phyloP scores from a whole-genome alignment of 140 eudicot genomes.

The Stevia rebaudiana region DNA sequence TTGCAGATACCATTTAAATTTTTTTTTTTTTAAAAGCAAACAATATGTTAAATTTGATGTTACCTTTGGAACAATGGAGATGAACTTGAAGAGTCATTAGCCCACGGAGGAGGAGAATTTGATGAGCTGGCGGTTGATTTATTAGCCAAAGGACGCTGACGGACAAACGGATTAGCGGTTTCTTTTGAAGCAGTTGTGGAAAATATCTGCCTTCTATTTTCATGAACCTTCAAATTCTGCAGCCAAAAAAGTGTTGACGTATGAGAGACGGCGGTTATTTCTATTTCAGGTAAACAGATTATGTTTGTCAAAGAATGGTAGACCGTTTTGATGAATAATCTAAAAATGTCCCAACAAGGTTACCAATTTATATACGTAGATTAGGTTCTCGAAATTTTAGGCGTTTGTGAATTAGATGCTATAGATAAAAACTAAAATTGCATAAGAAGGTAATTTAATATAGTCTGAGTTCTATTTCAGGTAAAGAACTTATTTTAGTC shows the following conservation, averaged over 20 bases:
- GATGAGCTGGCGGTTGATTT: slow-evolving; percentile 47
- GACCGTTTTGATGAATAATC: not conserved
- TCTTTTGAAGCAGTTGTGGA: slow-evolving; percentile 69
- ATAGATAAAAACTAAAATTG: not conserved
- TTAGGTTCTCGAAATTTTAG: no score
- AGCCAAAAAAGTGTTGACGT: slow-evolving; percentile 12
- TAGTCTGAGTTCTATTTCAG: not conserved
- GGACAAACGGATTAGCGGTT: slow-evolving; percentile 69
- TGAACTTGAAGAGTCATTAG: slow-evolving; percentile 53
- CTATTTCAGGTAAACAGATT: not conserved
- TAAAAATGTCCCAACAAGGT: not conserved
- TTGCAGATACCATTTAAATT: not conserved
- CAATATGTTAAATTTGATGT: not conserved
- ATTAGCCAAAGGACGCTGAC: slow-evolving; percentile 85
- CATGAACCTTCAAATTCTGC: slow-evolving; percentile 87
- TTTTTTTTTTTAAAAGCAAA: not conserved
- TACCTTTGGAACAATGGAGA: slow-evolving; percentile 78
- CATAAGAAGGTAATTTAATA: not conserved
- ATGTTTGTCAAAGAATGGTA: not conserved
- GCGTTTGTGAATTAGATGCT: no score
- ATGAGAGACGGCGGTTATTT: not conserved
- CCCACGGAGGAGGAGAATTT: slow-evolving; percentile 87
- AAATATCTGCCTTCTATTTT: slow-evolving; percentile 79
- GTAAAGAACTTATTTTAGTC: not conserved
- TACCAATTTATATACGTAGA: no score